Conservation (phyloP, 139 green algal genomes). For the Pleodorina starrii region DNA sequence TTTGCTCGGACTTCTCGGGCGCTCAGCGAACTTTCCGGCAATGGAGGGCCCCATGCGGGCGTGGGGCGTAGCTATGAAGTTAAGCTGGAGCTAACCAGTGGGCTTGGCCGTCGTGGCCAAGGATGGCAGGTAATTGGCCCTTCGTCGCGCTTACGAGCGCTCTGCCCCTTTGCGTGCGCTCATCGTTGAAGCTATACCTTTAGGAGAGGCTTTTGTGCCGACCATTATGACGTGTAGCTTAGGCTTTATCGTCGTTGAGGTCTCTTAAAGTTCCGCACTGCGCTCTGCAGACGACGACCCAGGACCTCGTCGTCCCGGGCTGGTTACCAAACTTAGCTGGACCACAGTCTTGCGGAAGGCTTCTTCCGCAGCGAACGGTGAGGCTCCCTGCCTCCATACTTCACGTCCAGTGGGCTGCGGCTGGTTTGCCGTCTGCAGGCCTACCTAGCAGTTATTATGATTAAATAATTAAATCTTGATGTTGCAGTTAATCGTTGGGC, state of each 20-base stretch:
- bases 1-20: background rate
- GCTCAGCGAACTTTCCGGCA: background rate
- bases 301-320: background rate
- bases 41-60: background rate
- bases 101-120: background rate
- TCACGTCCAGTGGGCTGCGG: no score
- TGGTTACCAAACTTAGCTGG: constrained; percentile 24
- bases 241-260: background rate
- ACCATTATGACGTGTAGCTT: no score
- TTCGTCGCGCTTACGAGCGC: background rate
- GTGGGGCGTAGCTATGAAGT: background rate
- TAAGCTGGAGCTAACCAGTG: background rate
- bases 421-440: no score
- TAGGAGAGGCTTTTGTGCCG: background rate
- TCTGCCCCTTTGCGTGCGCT: background rate
- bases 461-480: no score
- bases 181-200: background rate
- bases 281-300: constrained; percentile 27
- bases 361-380: background rate
- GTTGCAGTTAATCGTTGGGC: no score
- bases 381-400: background rate
- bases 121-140: constrained; percentile 2
- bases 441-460: no score
- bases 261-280: constrained; percentile 14
- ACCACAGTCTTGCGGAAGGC: background rate